Percentiles rank a stretch among this genome's conserved stretches.
These are phyloP conservation scores for Aspergillus proliferans DNA, from an alignment of 2,329 filamentous ascomycete genomes.

Conservation along the genomic window DNA sequence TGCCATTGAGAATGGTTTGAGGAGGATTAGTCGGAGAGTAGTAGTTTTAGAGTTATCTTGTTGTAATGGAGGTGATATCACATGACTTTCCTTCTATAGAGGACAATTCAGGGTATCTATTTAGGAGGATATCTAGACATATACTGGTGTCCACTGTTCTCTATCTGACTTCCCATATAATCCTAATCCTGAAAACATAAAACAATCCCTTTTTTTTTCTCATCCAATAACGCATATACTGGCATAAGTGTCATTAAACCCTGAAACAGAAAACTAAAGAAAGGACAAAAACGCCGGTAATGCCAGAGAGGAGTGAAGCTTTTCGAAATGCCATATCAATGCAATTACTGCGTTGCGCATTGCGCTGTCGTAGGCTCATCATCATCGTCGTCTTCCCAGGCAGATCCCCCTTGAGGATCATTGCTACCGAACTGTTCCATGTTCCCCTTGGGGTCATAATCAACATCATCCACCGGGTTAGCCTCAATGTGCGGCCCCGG, in stretches of 20 bases:
- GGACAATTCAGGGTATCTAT: too few species aligned
- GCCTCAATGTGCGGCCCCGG: slow-evolving; percentile 57
- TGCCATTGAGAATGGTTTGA: too few species aligned
- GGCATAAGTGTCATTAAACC: not conserved
- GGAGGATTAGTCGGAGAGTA: too few species aligned
- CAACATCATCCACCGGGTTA: slow-evolving; percentile 77
- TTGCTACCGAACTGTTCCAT: slow-evolving; percentile 61
- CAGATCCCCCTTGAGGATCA: slow-evolving; percentile 37
- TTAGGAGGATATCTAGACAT: too few species aligned
- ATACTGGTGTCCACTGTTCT: too few species aligned
- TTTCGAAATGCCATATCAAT: slow-evolving; percentile 3
- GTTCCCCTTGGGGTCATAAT: slow-evolving; percentile 75
- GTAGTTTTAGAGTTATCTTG: too few species aligned
- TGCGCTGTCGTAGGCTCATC: slow-evolving; percentile 40
- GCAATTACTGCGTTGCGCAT: slow-evolving; percentile 44
- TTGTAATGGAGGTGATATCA: too few species aligned
- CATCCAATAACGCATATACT: too few species aligned
- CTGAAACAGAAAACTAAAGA: slow-evolving; percentile 5
- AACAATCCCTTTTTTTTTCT: too few species aligned
- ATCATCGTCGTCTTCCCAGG: slow-evolving; percentile 47
- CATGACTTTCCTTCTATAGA: too few species aligned
- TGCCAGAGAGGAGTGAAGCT: slow-evolving; percentile 15
- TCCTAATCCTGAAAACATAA: too few species aligned
- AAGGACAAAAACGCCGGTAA: slow-evolving; percentile 23
- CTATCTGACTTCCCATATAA: too few species aligned